Conservation (phyloP, 495 filamentous ascomycete species). For the Tuber umbilicatum region DNA sequence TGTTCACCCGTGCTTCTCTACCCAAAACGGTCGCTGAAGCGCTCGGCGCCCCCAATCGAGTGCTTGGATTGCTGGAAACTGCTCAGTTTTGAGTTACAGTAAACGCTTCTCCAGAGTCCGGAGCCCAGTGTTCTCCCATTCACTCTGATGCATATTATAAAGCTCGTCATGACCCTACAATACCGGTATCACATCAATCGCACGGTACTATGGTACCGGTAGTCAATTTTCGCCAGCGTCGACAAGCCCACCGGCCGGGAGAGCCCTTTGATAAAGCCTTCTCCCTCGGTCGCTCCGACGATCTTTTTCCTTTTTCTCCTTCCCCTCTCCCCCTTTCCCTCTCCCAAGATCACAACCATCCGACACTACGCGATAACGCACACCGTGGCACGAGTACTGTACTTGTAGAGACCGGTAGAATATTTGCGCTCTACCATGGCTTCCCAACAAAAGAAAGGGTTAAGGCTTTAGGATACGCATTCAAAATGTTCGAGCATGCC, state of each 20-base stretch:
- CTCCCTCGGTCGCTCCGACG: neutral
- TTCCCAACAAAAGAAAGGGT: neutral
- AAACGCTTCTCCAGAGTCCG: conserved; percentile 8
- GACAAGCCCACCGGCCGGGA: neutral
- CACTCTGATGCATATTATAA: conserved; percentile 5
- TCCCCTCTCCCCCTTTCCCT: neutral
- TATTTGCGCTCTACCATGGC: too few relatives aligned
- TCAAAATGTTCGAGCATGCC: too few relatives aligned
- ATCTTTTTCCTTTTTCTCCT: neutral
- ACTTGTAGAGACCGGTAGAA: neutral
- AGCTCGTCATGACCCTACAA: conserved; percentile 7
- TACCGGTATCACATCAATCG: conserved; percentile 8
- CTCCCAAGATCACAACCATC: neutral
- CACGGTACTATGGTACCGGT: neutral
- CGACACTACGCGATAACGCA: neutral
- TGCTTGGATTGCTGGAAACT: conserved; percentile 13
- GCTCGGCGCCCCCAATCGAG: conserved; percentile 15
- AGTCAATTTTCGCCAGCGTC: conserved; percentile 16
- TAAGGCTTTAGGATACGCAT: neutral
- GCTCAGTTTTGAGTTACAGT: conserved; percentile 28
- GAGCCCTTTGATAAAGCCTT: neutral
- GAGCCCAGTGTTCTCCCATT: conserved; percentile 7
- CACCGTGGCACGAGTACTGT: neutral
- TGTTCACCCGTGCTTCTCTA: conserved; percentile 34
- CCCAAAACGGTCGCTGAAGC: conserved; percentile 31